Conservation (phyloP, 495 filamentous ascomycete species). For the Acidiella bohemica region DNA sequence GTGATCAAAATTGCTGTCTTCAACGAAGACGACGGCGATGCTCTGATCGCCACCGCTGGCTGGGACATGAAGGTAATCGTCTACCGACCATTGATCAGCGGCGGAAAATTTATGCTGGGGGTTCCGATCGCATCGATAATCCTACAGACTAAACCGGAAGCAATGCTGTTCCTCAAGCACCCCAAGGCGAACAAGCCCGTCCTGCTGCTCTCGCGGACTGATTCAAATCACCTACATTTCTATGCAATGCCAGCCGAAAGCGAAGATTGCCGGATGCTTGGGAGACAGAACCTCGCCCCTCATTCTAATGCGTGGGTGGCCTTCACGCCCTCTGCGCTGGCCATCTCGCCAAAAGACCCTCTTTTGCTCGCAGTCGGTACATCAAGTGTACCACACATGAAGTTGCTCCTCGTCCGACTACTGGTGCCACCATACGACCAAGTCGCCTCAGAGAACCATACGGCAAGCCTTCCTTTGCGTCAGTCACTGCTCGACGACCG, state of each 20-base stretch:
- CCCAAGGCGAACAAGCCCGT: constrained; percentile 33
- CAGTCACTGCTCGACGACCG: constrained; percentile 5
- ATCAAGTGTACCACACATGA: constrained; percentile 50
- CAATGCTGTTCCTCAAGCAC: constrained; percentile 42
- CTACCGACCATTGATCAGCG: constrained; percentile 28
- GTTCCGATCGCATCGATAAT: constrained; percentile 36
- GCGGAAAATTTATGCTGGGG: constrained; percentile 19
- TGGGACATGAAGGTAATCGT: constrained; percentile 50
- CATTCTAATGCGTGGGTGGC: constrained; percentile 51
- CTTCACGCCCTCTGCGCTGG: constrained; percentile 48
- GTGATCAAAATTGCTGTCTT: constrained; percentile 40
- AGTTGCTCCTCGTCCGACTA: constrained; percentile 49
- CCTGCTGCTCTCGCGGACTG: constrained; percentile 44
- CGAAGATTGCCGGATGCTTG: constrained; percentile 28
- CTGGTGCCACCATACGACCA: constrained; percentile 32
- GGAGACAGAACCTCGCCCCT: constrained; percentile 49
- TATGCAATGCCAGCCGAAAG: too few relatives aligned
- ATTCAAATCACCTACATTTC: constrained; percentile 50
- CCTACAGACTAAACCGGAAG: constrained; percentile 48
- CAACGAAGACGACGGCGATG: constrained; percentile 19
- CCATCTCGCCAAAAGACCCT: constrained; percentile 42
- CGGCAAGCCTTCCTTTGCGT: too few relatives aligned
- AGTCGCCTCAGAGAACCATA: too few relatives aligned
- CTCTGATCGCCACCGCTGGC: constrained; percentile 48
- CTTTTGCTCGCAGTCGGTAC: constrained; percentile 48